Base-by-base conservation (phyloP, 1,284 basidiomycete species). In the Ganoderma sinense region DNA sequence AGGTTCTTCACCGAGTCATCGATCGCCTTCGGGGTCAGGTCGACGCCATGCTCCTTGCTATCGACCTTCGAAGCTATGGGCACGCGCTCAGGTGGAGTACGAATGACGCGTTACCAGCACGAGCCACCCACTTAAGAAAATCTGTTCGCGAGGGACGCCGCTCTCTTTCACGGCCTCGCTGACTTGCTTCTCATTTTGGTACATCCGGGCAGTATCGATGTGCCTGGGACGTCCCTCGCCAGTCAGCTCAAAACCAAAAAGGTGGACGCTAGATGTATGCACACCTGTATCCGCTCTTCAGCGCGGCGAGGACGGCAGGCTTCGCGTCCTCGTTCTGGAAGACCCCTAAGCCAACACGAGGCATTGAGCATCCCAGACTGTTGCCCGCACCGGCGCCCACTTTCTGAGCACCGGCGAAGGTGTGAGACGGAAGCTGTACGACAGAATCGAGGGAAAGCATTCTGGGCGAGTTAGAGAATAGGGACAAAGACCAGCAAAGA, bases 211-310 rank as follows among this genome's bases (percentile, higher is more conserved):
- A 1, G 90, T 88, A 77, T 94, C 92, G 64, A 93, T 81, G 72
- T 92, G 91, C 71, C 90, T 87, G 11, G 5, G 1, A 20, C 48
- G 23, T 2, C 75, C 75, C 93, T 94, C 6, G 31, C 33, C 33
- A 20, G 55, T 69, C 64, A 41, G 67, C 36, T 43, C 4, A 40
- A 67, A 5, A 31, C 48, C 23, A 33, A 18, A 16, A 31, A 11
- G 26, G 31, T 62, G 43, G 7, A 59, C 36, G 20, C 13, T 16
- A 18, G 2, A 31, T n/a, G 41, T 20, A 48, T n/a, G 71, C 80
- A 68, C 69, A 91, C 92, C 88, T 87, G 78, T 95, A 97, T 4
- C 94, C 95, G n/a, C 83, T 86, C 70, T 87, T 85, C 72, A 96
- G 80, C 1, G 94, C 94, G 58, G 89, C 86, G 29, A 90, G 78